A percentile compares a stretch with the other conserved stretches of the same genome.
These are phyloP conservation scores for Beta corolliflora DNA, from an alignment of 179 eudicot species.

Conservation along the genomic window DNA sequence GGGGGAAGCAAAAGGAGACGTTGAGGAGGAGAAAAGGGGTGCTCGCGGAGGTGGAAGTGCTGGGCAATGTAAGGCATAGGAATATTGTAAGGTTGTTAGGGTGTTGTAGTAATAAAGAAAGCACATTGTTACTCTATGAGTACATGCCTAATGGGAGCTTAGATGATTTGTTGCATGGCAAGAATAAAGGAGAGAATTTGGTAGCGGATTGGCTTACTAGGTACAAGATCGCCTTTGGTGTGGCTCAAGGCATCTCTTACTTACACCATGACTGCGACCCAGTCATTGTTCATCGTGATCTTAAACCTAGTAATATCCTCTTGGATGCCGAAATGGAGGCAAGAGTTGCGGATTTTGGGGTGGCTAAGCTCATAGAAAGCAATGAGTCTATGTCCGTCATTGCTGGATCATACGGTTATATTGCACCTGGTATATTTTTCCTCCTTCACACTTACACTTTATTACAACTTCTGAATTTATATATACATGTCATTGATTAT, in stretches of 20 bases:
- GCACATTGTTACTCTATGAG: slow-evolving; percentile 86
- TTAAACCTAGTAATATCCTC: slow-evolving; percentile 84
- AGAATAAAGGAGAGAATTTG: slow-evolving; percentile 60
- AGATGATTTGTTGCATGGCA: slow-evolving; percentile 86
- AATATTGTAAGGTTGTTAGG: slow-evolving; percentile 87
- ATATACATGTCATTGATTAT: too few relatives aligned
- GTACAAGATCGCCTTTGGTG: slow-evolving; percentile 83
- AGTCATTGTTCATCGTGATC: slow-evolving; percentile 86
- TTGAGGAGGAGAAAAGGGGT: slow-evolving; percentile 52
- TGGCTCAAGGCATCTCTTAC: slow-evolving; percentile 92
- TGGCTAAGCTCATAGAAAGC: slow-evolving; percentile 74
- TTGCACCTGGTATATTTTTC: slow-evolving; percentile 75
- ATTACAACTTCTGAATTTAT: background rate
- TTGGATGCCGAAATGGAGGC: slow-evolving; percentile 91
- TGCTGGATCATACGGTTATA: slow-evolving; percentile 97
- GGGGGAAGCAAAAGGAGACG: slow-evolving; percentile 79
- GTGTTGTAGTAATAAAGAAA: slow-evolving; percentile 77
- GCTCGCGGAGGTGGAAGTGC: slow-evolving; percentile 85
- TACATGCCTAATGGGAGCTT: slow-evolving; percentile 97
- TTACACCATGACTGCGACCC: slow-evolving; percentile 96
- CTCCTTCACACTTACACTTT: background rate
- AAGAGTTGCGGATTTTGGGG: slow-evolving; percentile 93
- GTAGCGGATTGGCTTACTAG: slow-evolving; percentile 77
- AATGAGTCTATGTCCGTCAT: slow-evolving; percentile 90
- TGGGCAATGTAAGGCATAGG: slow-evolving; percentile 89